Conservation (phyloP, 2,329 filamentous ascomycete species). For the Botrytis deweyae region DNA sequence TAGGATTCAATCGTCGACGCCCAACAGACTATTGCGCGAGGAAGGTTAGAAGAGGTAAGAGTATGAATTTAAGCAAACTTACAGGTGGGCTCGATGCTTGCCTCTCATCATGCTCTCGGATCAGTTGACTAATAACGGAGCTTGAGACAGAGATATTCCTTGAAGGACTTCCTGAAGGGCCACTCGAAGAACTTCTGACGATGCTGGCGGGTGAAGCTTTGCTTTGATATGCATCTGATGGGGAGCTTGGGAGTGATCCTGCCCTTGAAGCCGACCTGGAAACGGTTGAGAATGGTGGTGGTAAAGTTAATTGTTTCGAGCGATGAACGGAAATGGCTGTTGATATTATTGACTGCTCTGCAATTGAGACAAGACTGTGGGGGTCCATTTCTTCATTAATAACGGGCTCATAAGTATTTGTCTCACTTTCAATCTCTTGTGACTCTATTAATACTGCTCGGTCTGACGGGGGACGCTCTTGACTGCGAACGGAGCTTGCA, state of each 20-base stretch:
- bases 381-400: neutral
- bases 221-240: constrained; percentile 11
- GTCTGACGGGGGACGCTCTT: neutral
- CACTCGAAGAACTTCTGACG: constrained; percentile 21
- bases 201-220: constrained; percentile 21
- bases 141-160: constrained; percentile 6
- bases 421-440: neutral
- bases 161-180: constrained; percentile 9
- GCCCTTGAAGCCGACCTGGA: constrained; percentile 31
- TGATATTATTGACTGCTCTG: constrained; percentile 1
- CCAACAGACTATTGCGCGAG: constrained; percentile 20
- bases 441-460: neutral
- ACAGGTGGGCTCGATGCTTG: constrained; percentile 13
- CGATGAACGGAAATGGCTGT: neutral
- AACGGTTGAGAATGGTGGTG: constrained; percentile 37
- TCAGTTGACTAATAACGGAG: constrained; percentile 7
- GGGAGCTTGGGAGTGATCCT: constrained; percentile 28
- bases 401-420: neutral
- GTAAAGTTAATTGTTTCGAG: constrained; percentile 29
- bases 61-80: neutral
- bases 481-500: constrained; percentile 5
- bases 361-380: neutral
- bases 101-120: neutral
- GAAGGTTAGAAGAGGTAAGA: neutral
- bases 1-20: constrained; percentile 12